Evolutionary conservation across 2,329 filamentous ascomycete genomes (phyloP).

Genomic region (Aspergillus pseudonomiae): DNA sequence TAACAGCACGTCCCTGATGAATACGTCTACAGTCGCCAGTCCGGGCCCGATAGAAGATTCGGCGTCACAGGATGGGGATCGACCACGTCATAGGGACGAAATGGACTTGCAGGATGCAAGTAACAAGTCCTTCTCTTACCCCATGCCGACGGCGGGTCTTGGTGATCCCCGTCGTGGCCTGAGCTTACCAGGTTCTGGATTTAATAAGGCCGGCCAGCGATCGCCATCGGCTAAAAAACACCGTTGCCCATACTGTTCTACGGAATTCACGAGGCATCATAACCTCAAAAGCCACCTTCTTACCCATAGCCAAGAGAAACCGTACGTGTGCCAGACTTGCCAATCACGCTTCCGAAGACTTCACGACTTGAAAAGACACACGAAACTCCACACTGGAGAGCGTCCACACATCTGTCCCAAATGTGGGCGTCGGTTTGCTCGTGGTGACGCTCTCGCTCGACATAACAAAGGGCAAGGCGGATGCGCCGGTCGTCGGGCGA

Average conservation of each 20-base stretch:
- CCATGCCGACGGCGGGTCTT: constrained; percentile 56
- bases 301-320: constrained; percentile 98
- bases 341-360: constrained; percentile 88
- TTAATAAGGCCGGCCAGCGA: constrained; percentile 60
- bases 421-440: constrained; percentile 91
- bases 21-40: constrained; percentile 52
- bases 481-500: constrained; percentile 87
- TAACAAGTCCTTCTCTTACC: constrained; percentile 66
- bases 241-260: constrained; percentile 94
- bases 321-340: constrained; percentile 91
- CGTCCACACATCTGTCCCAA: constrained; percentile 93
- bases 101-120: constrained; percentile 42
- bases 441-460: constrained; percentile 89
- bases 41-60: constrained; percentile 51
- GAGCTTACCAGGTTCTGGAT: constrained; percentile 60
- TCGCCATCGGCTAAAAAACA: constrained; percentile 85
- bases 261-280: constrained; percentile 95
- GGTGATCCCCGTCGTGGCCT: constrained; percentile 60
- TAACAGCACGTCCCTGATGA: constrained; percentile 54
- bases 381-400: constrained; percentile 95
- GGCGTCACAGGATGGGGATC: constrained; percentile 46
- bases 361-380: constrained; percentile 94
- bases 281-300: constrained; percentile 97
- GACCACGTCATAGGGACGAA: constrained; percentile 39
- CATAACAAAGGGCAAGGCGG: constrained; percentile 96